A percentile compares a stretch with the other conserved stretches of the same genome.
Evolutionary conservation across 495 filamentous ascomycete genomes (phyloP).

Genomic region (Neurospora sp.): DNA sequence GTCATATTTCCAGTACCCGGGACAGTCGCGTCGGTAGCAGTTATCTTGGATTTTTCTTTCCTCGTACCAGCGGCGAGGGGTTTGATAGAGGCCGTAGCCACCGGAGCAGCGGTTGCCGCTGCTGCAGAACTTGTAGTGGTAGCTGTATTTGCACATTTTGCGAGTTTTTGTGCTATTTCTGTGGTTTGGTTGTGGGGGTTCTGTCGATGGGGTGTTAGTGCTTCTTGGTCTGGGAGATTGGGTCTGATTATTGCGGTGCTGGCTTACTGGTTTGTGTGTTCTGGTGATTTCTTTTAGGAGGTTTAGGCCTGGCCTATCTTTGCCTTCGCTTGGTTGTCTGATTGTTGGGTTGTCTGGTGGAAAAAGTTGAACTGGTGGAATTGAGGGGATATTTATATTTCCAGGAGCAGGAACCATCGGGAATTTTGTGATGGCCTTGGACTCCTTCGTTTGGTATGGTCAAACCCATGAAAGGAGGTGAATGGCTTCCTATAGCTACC

Average conservation of each 20-base stretch:
- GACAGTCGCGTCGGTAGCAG: no score
- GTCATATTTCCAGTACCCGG: no score
- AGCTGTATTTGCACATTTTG: no score
- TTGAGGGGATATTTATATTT: neutral
- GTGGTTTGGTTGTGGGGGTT: no score
- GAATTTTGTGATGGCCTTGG: neutral
- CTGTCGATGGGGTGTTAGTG: neutral
- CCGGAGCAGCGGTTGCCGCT: no score
- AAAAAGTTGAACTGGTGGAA: neutral
- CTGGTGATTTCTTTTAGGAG: neutral
- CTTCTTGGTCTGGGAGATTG: neutral
- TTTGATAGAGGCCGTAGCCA: no score
- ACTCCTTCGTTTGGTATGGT: neutral
- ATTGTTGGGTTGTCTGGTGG: neutral
- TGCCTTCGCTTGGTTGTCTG: neutral
- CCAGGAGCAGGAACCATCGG: neutral
- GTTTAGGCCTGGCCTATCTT: neutral
- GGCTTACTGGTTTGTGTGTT: neutral
- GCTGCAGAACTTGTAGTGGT: no score
- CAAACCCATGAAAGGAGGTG: neutral
- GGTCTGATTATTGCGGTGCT: neutral
- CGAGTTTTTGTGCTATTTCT: no score
- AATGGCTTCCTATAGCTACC: neutral
- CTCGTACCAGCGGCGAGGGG: no score
- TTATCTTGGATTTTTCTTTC: no score